Base-by-base conservation (phyloP, 805 yeast genomes). In the Starmerella vaccinii region DNA sequence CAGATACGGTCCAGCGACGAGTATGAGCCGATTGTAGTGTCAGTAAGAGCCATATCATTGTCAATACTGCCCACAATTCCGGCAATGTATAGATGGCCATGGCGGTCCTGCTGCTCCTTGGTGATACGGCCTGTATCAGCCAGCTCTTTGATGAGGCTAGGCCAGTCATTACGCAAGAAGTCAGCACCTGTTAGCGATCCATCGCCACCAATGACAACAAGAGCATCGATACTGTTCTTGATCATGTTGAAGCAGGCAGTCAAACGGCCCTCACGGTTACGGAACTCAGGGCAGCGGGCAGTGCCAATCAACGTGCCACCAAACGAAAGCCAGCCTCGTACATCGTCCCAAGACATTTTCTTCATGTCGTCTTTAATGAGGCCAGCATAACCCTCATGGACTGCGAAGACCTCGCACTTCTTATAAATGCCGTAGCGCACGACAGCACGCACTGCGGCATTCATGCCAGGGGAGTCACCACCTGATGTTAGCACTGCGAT, bases 391-490 rank as follows among this genome's bases (percentile, higher is more conserved):
- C 98, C 98, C 69, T 92, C 98, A 65, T 78, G 82, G 45, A 94
- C 80, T 24, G 94, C 97, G 62, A 75, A 92, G 27, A 88, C 90
- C 56, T 88, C 94, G 71, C 97, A 92, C 16, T 84, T 89, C 51
- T 80, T 74, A 71, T 73, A 78, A 57, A 92, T 86, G 55, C 95
- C 95, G 1, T 96, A 79, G 61, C 98, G 77, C 8, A 90, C 95
- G 52, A 92, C 95, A 0, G 97, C 95, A 56, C 98, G 76, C 7
- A 92, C 98, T 24, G 82, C 85, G 4, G 97, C 90, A 68, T 88
- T 87, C 98, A 92, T 92, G 62, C 99, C 99, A 27, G 94, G 98
- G 48, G 97, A 84, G 65, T 92, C 99, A 68, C 99, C 98, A 60
- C 98, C 98, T 1, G 95, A 86, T 5, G 97, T 92, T 90, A 92